Evolutionary conservation across 129 eudicot species (phyloP), one percentile per base, ranked within the genome.

Genomic region (Heracleum sosnowskyi): DNA sequence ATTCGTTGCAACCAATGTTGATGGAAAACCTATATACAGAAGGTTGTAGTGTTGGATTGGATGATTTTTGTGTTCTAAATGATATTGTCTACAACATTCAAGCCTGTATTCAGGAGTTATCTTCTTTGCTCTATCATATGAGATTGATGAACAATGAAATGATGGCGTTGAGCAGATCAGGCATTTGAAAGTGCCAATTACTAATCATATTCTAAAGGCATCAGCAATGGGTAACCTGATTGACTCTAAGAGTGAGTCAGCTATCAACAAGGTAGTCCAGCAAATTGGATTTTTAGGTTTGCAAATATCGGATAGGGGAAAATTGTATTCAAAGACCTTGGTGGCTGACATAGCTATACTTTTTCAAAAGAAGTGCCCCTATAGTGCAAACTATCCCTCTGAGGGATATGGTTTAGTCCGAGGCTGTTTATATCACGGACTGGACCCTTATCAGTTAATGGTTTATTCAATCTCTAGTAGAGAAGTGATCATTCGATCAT

Each of bases 191-290:
- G 69, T 17, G 33, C 91, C 93, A 2, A 81, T 87, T 64, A 78
- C 90, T 8, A 84, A 88, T 16, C 90, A 91, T 79, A 86, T 95
- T 77, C 42, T 86, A 46, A 86, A 85, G 80, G 86, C 84, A 34
- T 95, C 98, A 8, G 85, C 88, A 3, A 82, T 91, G 74, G 97
- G 98, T 5, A 44, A 78, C 81, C 73, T 95, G 9, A 90, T 95
- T 1, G 97, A 95, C 76, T 79, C 96, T 1, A 91, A 86, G 85
- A 95, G 98, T 81, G 98, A 95, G 35, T 92, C 98, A 13, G 96
- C 96, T 72, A 78, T 95, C 37, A 86, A 74, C 31, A 90, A 87
- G 78, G 89, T 95, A 2, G 91, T 91, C 49, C 97, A 95, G 66
- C 97, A 95, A 73, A 80, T 91, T 60, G 98, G 96, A 4, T 95